phyloP scores from a whole-genome alignment of 495 filamentous ascomycete species.

The Penicillium waksmanii region DNA sequence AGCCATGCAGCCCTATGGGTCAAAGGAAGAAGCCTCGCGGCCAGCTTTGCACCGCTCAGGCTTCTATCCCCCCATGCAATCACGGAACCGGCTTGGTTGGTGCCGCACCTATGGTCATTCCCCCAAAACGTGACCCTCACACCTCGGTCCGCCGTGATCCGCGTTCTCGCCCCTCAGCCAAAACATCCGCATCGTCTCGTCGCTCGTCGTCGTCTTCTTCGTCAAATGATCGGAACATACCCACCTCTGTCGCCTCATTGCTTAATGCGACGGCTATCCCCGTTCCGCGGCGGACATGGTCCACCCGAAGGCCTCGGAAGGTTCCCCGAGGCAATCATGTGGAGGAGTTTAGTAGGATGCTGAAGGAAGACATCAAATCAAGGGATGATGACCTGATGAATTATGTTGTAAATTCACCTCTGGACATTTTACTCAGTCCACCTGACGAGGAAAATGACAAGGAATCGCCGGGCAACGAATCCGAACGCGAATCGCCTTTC shows the following conservation, averaged over 20 bases:
- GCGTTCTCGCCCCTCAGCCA: conserved; percentile 28
- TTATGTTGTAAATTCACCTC: conserved; percentile 35
- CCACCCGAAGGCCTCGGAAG: conserved; percentile 37
- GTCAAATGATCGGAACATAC: conserved; percentile 37
- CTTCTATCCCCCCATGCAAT: conserved; percentile 24
- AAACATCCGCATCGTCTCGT: conserved; percentile 26
- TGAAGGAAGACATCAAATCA: conserved; percentile 43
- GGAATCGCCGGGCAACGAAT: conserved; percentile 38
- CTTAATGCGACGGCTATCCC: conserved; percentile 51
- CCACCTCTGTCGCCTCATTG: conserved; percentile 44
- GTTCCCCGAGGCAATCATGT: conserved; percentile 48
- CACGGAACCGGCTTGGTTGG: conserved; percentile 18
- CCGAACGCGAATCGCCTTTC: conserved; percentile 39
- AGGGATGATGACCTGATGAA: conserved; percentile 38
- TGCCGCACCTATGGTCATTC: conserved; percentile 48
- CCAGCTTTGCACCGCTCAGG: conserved; percentile 17
- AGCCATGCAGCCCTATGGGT: conserved; percentile 21
- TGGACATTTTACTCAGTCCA: conserved; percentile 52
- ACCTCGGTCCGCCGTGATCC: conserved; percentile 25
- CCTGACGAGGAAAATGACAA: conserved; percentile 48
- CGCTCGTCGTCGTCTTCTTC: conserved; percentile 42
- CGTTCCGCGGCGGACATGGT: conserved; percentile 40
- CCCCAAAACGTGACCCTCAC: conserved; percentile 41
- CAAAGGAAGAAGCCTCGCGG: conserved; percentile 17
- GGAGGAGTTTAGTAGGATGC: conserved; percentile 49